These are phyloP conservation scores for Cryptococcus deneoformans DNA, from an alignment of 1,284 basidiomycete genomes.

Conservation along the genomic window DNA sequence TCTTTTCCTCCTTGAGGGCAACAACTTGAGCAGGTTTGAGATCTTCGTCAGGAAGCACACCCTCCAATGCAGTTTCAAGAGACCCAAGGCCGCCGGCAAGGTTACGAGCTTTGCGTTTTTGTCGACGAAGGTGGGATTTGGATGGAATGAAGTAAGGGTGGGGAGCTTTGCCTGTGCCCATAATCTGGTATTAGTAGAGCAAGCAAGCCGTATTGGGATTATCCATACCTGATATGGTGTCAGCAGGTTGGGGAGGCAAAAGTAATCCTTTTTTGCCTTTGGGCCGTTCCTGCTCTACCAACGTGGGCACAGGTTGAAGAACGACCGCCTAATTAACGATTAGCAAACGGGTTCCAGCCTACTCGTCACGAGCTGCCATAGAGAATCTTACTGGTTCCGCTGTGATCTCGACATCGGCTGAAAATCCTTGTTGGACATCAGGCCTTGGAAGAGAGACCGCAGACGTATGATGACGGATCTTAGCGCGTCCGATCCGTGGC, in stretches of 20 bases:
- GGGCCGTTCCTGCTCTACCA: neutral
- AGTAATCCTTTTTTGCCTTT: neutral
- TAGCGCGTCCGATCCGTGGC: conserved; percentile 5
- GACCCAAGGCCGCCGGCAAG: conserved; percentile 28
- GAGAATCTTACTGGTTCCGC: neutral
- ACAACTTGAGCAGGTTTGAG: neutral
- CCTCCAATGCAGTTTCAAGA: conserved; percentile 33
- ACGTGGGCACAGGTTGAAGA: neutral
- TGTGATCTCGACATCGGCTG: too few relatives aligned
- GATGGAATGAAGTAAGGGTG: conserved; percentile 41
- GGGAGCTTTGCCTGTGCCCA: conserved; percentile 2
- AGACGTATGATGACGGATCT: conserved; percentile 1
- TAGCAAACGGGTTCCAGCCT: neutral
- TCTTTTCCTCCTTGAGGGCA: conserved; percentile 5
- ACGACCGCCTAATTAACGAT: too few relatives aligned
- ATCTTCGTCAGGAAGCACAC: conserved; percentile 1
- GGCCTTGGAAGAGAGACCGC: neutral
- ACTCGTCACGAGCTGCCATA: neutral
- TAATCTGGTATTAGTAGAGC: neutral
- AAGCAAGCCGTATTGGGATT: neutral
- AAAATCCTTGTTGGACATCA: neutral
- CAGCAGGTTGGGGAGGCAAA: neutral
- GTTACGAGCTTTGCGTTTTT: conserved; percentile 44
- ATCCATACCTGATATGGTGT: neutral
- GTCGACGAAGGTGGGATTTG: conserved; percentile 40